Evolutionary conservation across 164 flowering plant species (phyloP).

Genomic region (Stephania cephalantha): DNA sequence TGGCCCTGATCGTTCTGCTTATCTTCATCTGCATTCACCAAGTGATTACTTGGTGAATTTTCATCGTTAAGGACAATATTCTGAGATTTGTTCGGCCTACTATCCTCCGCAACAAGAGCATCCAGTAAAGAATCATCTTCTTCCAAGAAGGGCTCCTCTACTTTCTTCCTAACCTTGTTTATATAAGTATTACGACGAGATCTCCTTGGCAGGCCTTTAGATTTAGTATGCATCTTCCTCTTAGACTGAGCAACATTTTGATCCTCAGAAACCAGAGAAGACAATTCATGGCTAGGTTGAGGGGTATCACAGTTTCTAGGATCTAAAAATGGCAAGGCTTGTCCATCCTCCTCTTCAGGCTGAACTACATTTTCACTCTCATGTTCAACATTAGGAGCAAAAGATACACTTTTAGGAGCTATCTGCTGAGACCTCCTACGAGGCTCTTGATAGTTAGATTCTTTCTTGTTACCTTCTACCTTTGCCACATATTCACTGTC

Average conservation of each 20-base stretch:
- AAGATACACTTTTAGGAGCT: neutral
- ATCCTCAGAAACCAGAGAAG: neutral
- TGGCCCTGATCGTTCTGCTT: neutral
- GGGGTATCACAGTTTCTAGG: neutral
- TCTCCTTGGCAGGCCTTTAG: neutral
- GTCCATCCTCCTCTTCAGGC: neutral
- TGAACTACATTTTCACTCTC: neutral
- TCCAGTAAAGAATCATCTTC: neutral
- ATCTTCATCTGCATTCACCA: neutral
- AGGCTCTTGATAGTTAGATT: neutral
- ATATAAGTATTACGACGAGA: neutral
- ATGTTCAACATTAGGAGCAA: neutral
- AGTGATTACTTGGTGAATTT: neutral
- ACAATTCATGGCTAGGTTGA: neutral
- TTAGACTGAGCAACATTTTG: neutral
- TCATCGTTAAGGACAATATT: neutral
- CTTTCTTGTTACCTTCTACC: neutral
- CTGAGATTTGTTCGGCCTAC: neutral
- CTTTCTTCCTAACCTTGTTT: neutral
- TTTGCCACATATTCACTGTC: neutral
- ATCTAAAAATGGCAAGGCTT: neutral
- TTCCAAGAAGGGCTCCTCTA: neutral
- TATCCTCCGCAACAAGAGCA: neutral
- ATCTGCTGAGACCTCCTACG: neutral
- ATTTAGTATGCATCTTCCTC: neutral